Evolutionary conservation across 2,329 filamentous ascomycete genomes (phyloP).

Genomic region (Colletotrichum paranaense): DNA sequence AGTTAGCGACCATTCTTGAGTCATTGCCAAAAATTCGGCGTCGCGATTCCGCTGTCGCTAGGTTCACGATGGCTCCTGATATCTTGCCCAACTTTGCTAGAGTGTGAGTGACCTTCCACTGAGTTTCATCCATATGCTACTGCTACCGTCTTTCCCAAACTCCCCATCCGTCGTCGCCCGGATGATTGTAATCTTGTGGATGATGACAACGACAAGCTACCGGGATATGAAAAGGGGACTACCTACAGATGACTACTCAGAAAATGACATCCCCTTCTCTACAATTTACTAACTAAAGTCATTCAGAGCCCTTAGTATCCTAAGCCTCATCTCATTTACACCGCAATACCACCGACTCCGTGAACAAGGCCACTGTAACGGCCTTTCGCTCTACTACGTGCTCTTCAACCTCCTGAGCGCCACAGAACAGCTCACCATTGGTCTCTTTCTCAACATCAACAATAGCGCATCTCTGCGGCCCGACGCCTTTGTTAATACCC

Average conservation of each 20-base stretch:
- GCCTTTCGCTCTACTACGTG: constrained; percentile 15
- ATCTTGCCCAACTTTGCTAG: constrained; percentile 6
- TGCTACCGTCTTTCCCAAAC: neutral
- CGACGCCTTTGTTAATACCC: constrained; percentile 15
- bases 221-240: too few relatives aligned
- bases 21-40: neutral
- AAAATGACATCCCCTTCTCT: neutral
- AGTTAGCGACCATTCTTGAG: neutral
- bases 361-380: constrained; percentile 13
- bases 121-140: neutral
- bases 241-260: neutral
- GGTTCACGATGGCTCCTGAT: constrained; percentile 6
- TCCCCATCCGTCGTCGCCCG: too few relatives aligned
- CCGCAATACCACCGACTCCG: constrained; percentile 22
- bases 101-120: neutral
- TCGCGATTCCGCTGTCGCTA: neutral
- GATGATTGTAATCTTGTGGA: too few relatives aligned
- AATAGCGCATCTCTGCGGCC: neutral
- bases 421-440: constrained; percentile 15
- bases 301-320: neutral
- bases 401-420: constrained; percentile 4
- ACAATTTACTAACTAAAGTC: neutral
- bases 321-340: neutral
- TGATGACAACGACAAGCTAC: too few relatives aligned
- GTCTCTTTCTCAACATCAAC: constrained; percentile 17